phyloP scores from a whole-genome alignment of 805 yeast species.

The Spathaspora passalidarum region DNA sequence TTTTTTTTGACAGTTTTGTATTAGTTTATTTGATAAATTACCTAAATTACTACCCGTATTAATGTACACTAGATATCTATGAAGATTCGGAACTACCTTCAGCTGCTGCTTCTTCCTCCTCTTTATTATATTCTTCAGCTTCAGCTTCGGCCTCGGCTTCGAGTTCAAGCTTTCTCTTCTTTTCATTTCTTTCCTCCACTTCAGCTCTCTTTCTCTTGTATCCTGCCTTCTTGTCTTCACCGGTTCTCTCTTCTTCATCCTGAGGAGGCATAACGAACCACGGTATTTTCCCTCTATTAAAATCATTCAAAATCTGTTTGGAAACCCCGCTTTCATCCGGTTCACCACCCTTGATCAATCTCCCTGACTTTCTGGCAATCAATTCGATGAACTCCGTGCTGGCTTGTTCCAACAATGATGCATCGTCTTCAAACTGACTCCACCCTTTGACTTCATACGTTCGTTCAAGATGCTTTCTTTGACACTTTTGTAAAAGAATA shows the following conservation, averaged over 20 bases:
- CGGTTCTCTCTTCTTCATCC: constrained; percentile 55
- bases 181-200: constrained; percentile 33
- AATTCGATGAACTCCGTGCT: constrained; percentile 76
- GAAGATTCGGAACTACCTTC: neutral
- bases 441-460: constrained; percentile 95
- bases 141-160: constrained; percentile 18
- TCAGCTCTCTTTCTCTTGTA: constrained; percentile 54
- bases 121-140: constrained; percentile 13
- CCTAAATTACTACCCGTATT: neutral
- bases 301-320: constrained; percentile 85
- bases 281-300: constrained; percentile 95
- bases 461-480: constrained; percentile 86
- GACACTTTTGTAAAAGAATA: constrained; percentile 79
- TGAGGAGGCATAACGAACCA: constrained; percentile 97
- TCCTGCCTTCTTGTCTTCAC: constrained; percentile 54
- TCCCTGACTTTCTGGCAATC: constrained; percentile 89
- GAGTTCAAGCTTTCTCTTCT: constrained; percentile 17
- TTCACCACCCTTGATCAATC: constrained; percentile 94
- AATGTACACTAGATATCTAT: neutral
- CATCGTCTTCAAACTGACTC: constrained; percentile 47
- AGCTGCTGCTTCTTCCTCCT: neutral
- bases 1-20: neutral
- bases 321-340: constrained; percentile 95
- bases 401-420: constrained; percentile 45
- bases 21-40: neutral